phyloP scores from a whole-genome alignment of 2,329 filamentous ascomycete genomes.

The Paecilomyces variotii region DNA sequence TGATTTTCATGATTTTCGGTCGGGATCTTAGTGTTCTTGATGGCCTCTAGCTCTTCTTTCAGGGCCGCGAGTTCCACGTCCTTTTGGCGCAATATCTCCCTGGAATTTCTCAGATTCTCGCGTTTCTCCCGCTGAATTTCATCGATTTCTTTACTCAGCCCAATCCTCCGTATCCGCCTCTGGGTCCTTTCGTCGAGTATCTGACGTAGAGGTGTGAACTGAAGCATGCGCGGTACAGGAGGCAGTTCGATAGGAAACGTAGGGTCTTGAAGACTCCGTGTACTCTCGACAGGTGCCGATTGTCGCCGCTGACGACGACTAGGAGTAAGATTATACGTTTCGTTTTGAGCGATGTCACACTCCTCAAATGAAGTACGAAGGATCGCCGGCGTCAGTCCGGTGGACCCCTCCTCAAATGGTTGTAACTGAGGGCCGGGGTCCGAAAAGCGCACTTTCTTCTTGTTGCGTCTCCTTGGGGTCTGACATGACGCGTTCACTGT shows the following conservation, averaged over 20 bases:
- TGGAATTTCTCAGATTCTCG: slow-evolving; percentile 9
- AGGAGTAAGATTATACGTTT: slow-evolving; percentile 19
- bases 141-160: slow-evolving; percentile 41
- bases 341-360: slow-evolving; percentile 10
- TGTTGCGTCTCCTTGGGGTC: slow-evolving; percentile 23
- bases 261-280: slow-evolving; percentile 14
- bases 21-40: slow-evolving; percentile 15
- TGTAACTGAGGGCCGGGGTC: slow-evolving; percentile 29
- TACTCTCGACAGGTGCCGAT: slow-evolving; percentile 25
- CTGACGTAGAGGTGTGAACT: slow-evolving; percentile 39
- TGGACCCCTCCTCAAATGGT: slow-evolving; percentile 18
- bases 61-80: slow-evolving; percentile 21
- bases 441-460: slow-evolving; percentile 40
- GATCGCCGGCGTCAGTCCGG: slow-evolving; percentile 39
- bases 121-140: slow-evolving; percentile 30
- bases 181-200: slow-evolving; percentile 35
- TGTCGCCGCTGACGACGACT: slow-evolving; percentile 20
- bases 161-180: slow-evolving; percentile 36
- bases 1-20: slow-evolving; percentile 5
- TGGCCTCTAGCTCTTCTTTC: slow-evolving; percentile 15
- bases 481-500: background rate
- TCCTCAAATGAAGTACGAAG: slow-evolving; percentile 30
- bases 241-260: slow-evolving; percentile 8
- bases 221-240: slow-evolving; percentile 23
- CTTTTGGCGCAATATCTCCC: slow-evolving; percentile 12